Base-by-base conservation (phyloP, 192 early-diverging fungal species). In the Lunasporangiospora selenospora region DNA sequence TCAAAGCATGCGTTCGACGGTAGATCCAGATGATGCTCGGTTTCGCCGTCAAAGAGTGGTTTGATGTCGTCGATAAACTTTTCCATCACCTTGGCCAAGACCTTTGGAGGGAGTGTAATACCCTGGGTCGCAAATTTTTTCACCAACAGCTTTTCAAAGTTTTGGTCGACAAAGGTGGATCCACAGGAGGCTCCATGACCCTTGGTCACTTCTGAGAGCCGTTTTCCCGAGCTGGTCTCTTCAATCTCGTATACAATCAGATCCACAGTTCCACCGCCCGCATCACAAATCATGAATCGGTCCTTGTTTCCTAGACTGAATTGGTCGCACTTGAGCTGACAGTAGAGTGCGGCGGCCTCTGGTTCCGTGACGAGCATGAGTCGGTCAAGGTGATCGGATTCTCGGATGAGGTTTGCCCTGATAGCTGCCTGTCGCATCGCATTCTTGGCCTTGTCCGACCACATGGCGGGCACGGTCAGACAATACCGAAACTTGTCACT, bases 191-290 rank as follows among this genome's bases (percentile, higher is more conserved):
- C 60, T 1, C 76, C 76, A 3, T 48, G 36, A 10, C 79, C 65
- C n/a, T 65, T 56, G 3, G 79, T 78, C 11, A 64, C 42, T 57
- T 81, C 79, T 13, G 62, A 59, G 0, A 81, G 27, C n/a, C 47
- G 24, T 56, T 43, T 44, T 41, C 40, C 26, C 5, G 39, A 19
- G 19, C 45, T 30, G n/a, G 52, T 52, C 33, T 53, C 62, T 30
- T 58, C 50, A 13, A 75, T 43, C 49, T 78, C 62, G 60, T 75
- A 78, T 24, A 66, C 69, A 24, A 78, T 82, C 29, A 58, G 45
- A 42, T 58, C 55, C 4, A 58, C 40, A 12, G 55, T 44, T 8
- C 55, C 55, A n/a, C 55, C 55, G 15, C 55, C 55, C 41, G 40
- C 41, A 19, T 58, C 55, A 31, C 32, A 39, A 6, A 58, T 16